Percentiles rank a stretch among this genome's conserved stretches.
phyloP scores from a whole-genome alignment of 352 stramenopile genomes.

The Pythium pectinolyticum region DNA sequence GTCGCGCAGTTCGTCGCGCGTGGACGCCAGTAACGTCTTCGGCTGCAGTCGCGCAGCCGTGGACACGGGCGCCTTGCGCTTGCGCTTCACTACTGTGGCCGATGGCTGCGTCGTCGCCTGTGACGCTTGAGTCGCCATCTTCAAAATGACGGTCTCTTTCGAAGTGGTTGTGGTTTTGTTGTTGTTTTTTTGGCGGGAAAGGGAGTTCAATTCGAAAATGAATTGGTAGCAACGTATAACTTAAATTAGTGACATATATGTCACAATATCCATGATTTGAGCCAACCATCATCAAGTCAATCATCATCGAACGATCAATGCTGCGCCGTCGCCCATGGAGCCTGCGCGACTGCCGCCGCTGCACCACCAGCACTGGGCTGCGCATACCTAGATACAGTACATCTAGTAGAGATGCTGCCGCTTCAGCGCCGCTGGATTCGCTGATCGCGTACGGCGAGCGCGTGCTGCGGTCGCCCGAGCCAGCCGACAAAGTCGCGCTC shows the following conservation, averaged over 20 bases:
- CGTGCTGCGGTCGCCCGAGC: constrained; percentile 51
- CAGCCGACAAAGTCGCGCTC: constrained; percentile 60
- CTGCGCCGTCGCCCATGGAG: constrained; percentile 4
- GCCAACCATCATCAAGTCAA: neutral
- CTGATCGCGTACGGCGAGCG: constrained; percentile 61
- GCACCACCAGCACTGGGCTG: neutral
- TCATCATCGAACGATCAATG: neutral
- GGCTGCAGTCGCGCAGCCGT: constrained; percentile 43
- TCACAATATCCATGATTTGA: neutral
- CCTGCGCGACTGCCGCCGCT: neutral
- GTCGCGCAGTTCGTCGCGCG: constrained; percentile 45
- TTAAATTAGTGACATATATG: constrained; percentile 15
- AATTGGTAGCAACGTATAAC: neutral
- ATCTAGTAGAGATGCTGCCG: neutral
- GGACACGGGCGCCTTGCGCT: constrained; percentile 32
- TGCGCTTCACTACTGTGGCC: constrained; percentile 11
- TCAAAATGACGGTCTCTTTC: no score
- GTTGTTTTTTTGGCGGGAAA: constrained; percentile 19
- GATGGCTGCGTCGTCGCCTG: constrained; percentile 13
- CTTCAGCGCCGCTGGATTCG: constrained; percentile 33
- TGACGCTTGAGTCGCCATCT: constrained; percentile 6
- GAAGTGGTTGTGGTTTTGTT: neutral
- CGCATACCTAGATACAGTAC: neutral
- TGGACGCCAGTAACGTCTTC: constrained; percentile 42
- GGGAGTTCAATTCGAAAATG: neutral